Evolutionary conservation across 2,329 filamentous ascomycete genomes (phyloP).

Genomic region (Aspergillus sp.): DNA sequence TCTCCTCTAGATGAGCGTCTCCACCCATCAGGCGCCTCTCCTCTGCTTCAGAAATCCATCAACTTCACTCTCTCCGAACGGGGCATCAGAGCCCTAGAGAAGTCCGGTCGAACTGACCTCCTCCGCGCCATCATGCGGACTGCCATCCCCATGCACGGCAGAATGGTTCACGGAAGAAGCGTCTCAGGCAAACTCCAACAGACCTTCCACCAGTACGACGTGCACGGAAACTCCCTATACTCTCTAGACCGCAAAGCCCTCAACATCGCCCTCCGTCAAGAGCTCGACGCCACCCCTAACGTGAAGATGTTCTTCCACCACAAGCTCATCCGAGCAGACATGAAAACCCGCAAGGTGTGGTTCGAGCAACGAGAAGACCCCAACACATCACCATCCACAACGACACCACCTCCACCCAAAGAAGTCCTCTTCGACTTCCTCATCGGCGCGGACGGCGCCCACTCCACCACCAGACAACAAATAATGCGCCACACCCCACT

Average conservation of each 20-base stretch:
- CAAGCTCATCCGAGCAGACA: conserved; percentile 88
- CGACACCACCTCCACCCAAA: conserved; percentile 15
- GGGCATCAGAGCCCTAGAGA: conserved; percentile 82
- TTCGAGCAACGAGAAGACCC: conserved; percentile 62
- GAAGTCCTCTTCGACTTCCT: conserved; percentile 85
- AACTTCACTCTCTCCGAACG: conserved; percentile 93
- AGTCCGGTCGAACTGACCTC: conserved; percentile 67
- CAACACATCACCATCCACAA: conserved; percentile 28
- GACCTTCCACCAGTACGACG: conserved; percentile 81
- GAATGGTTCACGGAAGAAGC: conserved; percentile 85
- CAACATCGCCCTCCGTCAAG: conserved; percentile 81
- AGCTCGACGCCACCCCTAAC: conserved; percentile 79
- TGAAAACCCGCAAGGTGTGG: conserved; percentile 77
- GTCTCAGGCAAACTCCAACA: conserved; percentile 68
- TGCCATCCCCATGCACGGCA: conserved; percentile 90
- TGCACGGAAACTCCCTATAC: conserved; percentile 68
- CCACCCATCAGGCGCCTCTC: too few species aligned
- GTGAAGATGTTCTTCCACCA: conserved; percentile 92
- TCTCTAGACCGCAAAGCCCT: conserved; percentile 73
- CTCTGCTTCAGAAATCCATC: conserved; percentile 62
- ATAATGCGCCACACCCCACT: conserved; percentile 93
- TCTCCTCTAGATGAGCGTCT: too few species aligned
- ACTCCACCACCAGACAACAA: conserved; percentile 87
- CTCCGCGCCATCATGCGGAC: conserved; percentile 68
- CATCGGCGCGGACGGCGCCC: conserved; percentile 92